Base-by-base conservation (phyloP, 2,329 filamentous ascomycete genomes). In the Aureobasidium sp. region DNA sequence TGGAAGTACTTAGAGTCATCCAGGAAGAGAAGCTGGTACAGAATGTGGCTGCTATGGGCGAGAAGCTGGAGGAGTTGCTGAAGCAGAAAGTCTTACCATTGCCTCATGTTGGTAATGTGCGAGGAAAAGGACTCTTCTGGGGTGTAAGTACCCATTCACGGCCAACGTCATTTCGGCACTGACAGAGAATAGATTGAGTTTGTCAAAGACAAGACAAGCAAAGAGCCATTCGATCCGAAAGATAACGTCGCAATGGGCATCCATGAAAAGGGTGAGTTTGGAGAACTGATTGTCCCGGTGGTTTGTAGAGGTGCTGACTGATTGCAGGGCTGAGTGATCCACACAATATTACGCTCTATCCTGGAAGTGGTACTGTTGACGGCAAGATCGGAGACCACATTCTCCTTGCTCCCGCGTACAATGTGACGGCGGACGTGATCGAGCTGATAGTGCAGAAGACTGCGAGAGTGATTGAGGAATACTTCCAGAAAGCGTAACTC, bases 321-420 rank as follows among this genome's bases (percentile, higher is more conserved):
- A 25, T 7, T 20, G 29, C 61, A 80, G 78, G 75, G 27, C 70
- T 79, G 64, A 69, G 71, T 52, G 65, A 70, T 15, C 72, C 73
- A 5, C 78, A 81, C 67, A 78, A 77, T 61, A 82, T 88, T 65
- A 80, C 80, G 3, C 68, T 90, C 2, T 90, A 90, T 69, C 84
- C 84, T 1, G 86, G 86, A 0, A 75, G 76, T 0, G 87, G 87
- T 1, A 84, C 84, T 0, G 82, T 77, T 0, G 85, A 89, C 48
- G 78, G 81, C 1, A 69, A 71, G n/a, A 70, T 70, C 1, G 88
- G 88, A 11, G 89, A 92, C 68, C 87, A 90, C 71, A 76, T 90
- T 39, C 78, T 91, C 29, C 68, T 92, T 12, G 82, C 87, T 1
- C 89, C 89, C 5, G 81, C 88, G 0, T 90, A 85, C 73, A 90